Base-by-base conservation (phyloP, 2,329 filamentous ascomycete genomes). In the Fusarium sp. region DNA sequence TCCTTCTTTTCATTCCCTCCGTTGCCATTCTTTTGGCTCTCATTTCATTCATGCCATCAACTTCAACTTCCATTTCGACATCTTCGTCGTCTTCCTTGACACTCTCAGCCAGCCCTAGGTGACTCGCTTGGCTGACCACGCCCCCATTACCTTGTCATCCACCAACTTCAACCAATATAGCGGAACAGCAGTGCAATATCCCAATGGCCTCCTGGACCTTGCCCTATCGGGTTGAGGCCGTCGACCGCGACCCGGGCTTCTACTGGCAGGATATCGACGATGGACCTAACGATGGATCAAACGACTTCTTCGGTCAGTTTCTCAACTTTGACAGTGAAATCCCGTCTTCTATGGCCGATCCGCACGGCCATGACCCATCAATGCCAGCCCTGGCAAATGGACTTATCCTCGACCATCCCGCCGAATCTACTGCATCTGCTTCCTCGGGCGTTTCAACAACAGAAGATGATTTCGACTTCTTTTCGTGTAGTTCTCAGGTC, bases 251-350 rank as follows among this genome's bases (percentile, higher is more conserved):
- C 25, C 66, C 74, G n/a, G 70, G 69, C 67, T 77, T 78, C 69
- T 77, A 72, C 66, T 79, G 77, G 76, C 75, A 75, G 52, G 76
- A 78, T 43, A 43, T 73, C 29, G 76, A 79, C 39, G 72, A 73
- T 33, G 67, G 69, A 17, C 67, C 68, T 21, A 75, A 71, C 31
- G 75, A 77, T 46, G 69, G 69, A 40, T 66, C 73, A 27, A 73
- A 64, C 67, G 78, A 80, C 66, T 72, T 80, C 48, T 79, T 80
- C 55, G 74, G 76, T 18, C 76, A 80, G 67, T 80, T 78, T 57
- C 71, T 80, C 66, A 73, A 79, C 74, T 77, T 79, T 56, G 78
- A 78, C 35, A 71, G 59, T 55, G 73, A 73, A 47, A 68, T 69
- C n/a, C 52, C 61, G 21, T 57, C 71, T 11, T 62, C 71, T 36